Evolutionary conservation across 345 rosid species (phyloP), one percentile per base, ranked within the genome.

Genomic region (Eucalyptus regnans): DNA sequence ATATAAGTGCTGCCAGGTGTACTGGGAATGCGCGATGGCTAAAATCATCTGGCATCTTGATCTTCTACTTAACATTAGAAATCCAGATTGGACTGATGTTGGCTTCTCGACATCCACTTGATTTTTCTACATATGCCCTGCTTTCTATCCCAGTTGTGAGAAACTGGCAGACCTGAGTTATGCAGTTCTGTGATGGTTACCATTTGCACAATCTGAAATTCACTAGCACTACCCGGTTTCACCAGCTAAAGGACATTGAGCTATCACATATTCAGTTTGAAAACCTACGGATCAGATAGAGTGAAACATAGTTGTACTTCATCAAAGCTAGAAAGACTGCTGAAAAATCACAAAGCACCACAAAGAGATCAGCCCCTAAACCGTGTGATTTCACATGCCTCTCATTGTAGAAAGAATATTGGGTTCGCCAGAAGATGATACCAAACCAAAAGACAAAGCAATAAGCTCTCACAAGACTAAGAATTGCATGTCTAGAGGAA

Each of bases 151-250:
- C 84, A 41, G 27, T 0, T 76, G 84, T 11, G 48, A 76, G 48
- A 41, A 76, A 41, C 0, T 11, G 29, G 83, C 15, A 12, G 84
- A 20, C 14, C 84, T 37, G 83, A 76, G 48, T 20, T 76, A 76
- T 41, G 25, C 84, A 76, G 84, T 41, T 0, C 84, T 41, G 0
- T 6, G 29, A 41, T 76, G 84, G 48, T 76, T 20, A 76, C 29
- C 0, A 41, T 2, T 0, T 22, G 84, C 84, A 41, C 0, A 41
- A 20, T 20, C 15, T 0, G 84, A 76, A 41, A 76, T 41, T 76
- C 48, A 37, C 83, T 10, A 76, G 83, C 29, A 37, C 27, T 37
- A 18, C 41, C 11, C 2, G 3, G 83, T 76, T 76, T 76, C 83
- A 41, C 48, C 84, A 76, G 46, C 25, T 71, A 37, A 71, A 71